phyloP scores from a whole-genome alignment of 2,329 filamentous ascomycete genomes.

The Botrytis squamosa region DNA sequence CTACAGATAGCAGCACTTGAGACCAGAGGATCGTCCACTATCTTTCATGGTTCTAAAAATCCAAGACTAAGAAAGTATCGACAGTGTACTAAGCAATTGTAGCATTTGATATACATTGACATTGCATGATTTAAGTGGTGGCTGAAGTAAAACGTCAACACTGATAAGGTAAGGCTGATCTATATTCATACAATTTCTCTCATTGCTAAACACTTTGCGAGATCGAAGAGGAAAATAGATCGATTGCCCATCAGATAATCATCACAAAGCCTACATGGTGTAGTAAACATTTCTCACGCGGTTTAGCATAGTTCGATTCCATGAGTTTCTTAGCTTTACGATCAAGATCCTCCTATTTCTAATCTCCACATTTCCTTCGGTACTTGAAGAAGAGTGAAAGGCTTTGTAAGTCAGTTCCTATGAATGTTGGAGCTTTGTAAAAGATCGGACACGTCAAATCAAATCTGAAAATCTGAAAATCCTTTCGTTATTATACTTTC shows the following conservation, averaged over 20 bases:
- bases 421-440: neutral
- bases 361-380: neutral
- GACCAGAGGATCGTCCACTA: neutral
- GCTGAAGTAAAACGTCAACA: neutral
- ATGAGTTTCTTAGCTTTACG: too few relatives aligned
- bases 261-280: neutral
- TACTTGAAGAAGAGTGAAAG: neutral
- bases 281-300: neutral
- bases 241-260: neutral
- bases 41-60: neutral
- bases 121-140: too few relatives aligned
- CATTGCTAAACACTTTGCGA: too few relatives aligned
- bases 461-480: neutral
- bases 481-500: neutral
- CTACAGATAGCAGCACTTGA: neutral
- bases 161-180: neutral
- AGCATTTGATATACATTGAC: neutral
- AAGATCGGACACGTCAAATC: neutral
- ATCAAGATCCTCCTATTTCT: neutral
- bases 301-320: too few relatives aligned
- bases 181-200: neutral
- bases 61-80: neutral
- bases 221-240: too few relatives aligned
- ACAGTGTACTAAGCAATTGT: neutral
- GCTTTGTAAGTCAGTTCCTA: neutral